phyloP scores from a whole-genome alignment of 345 rosid species.

The Anastatica hierochuntica region DNA sequence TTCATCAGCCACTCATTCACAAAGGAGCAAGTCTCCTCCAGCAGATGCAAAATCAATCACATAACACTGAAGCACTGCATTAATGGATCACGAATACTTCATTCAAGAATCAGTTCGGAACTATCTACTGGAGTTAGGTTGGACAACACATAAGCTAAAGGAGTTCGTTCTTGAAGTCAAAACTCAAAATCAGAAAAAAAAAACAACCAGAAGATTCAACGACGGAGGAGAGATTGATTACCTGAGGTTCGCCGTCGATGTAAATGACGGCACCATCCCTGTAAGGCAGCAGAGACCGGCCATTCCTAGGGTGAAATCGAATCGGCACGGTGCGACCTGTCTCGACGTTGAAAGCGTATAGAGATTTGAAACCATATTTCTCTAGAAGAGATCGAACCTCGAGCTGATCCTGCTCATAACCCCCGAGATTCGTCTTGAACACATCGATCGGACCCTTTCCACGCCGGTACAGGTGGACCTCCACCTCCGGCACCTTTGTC shows the following conservation, averaged over 20 bases:
- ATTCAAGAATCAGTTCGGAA: too few relatives aligned
- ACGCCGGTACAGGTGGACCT: constrained; percentile 57
- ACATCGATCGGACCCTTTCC: constrained; percentile 87
- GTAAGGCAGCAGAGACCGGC: constrained; percentile 62
- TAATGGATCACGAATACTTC: too few relatives aligned
- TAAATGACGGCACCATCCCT: constrained; percentile 59
- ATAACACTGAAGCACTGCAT: too few relatives aligned
- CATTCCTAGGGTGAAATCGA: constrained; percentile 66
- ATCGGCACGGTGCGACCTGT: constrained; percentile 74
- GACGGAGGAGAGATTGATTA: too few relatives aligned
- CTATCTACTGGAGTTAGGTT: too few relatives aligned
- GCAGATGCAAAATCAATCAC: too few relatives aligned
- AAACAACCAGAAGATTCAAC: too few relatives aligned
- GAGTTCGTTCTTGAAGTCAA: too few relatives aligned
- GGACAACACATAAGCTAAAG: too few relatives aligned
- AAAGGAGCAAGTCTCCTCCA: too few relatives aligned
- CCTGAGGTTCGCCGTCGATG: constrained; percentile 91
- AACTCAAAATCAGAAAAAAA: too few relatives aligned
- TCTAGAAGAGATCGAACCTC: constrained; percentile 71
- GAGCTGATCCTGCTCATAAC: constrained; percentile 86
- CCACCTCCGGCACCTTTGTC: constrained; percentile 59
- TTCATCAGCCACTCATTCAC: too few relatives aligned
- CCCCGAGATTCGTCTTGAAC: constrained; percentile 61
- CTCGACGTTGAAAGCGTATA: constrained; percentile 59
- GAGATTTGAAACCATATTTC: constrained; percentile 59